These are phyloP conservation scores for Truncatella angustata DNA, from an alignment of 2,329 filamentous ascomycete species.

Conservation along the genomic window DNA sequence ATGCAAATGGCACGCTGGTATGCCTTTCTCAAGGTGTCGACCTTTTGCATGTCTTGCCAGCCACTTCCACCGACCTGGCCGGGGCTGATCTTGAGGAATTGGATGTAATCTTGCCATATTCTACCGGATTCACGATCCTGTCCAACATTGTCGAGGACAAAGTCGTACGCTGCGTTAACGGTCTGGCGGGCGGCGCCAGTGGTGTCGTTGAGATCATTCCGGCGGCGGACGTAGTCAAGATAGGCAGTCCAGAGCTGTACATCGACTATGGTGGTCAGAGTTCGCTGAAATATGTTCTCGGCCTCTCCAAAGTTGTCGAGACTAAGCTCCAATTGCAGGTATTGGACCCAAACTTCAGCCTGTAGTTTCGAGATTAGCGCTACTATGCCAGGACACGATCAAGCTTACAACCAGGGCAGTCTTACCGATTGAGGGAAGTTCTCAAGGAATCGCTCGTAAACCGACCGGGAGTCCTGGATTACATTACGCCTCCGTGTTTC, in stretches of 20 bases:
- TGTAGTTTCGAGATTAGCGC: constrained; percentile 43
- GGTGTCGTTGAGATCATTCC: constrained; percentile 84
- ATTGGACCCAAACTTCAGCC: constrained; percentile 90
- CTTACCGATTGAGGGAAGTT: constrained; percentile 90
- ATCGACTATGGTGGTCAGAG: constrained; percentile 75
- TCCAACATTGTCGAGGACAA: constrained; percentile 85
- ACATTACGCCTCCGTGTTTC: constrained; percentile 82
- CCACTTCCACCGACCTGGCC: constrained; percentile 79
- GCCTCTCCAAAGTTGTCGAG: constrained; percentile 78
- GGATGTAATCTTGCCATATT: constrained; percentile 93
- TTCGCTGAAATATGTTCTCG: constrained; percentile 80
- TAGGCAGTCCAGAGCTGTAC: constrained; percentile 91
- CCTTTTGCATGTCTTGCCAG: constrained; percentile 98
- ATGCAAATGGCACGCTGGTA: constrained; percentile 89
- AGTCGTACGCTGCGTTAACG: constrained; percentile 85
- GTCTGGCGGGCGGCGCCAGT: constrained; percentile 73
- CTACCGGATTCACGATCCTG: constrained; percentile 86
- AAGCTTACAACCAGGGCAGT: constrained; percentile 21
- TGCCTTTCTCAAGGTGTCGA: constrained; percentile 87
- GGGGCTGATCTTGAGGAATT: constrained; percentile 86
- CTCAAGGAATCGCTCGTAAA: constrained; percentile 83
- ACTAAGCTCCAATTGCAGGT: constrained; percentile 85
- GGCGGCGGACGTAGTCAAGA: constrained; percentile 89
- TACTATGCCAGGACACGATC: no score
- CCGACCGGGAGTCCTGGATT: constrained; percentile 73